Percentiles rank a stretch among this genome's conserved stretches.
These are phyloP conservation scores for Retiboletus flavoniger DNA, from an alignment of 1,284 basidiomycete genomes.

Conservation along the genomic window DNA sequence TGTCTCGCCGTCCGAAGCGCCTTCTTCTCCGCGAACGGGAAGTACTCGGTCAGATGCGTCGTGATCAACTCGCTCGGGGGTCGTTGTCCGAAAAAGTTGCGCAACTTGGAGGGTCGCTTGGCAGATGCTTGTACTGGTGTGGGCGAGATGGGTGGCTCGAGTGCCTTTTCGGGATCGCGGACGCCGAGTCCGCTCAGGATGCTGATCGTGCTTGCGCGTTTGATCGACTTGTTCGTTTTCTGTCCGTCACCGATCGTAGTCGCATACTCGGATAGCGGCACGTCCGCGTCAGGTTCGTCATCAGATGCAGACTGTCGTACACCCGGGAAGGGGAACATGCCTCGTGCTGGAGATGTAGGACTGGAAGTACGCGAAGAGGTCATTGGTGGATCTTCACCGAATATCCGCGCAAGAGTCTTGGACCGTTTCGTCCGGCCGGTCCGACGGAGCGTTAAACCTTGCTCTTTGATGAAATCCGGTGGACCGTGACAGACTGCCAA, in stretches of 20 bases:
- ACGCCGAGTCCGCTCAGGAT: slow-evolving; percentile 92
- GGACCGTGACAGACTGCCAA: slow-evolving; percentile 84
- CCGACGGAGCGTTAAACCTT: slow-evolving; percentile 75
- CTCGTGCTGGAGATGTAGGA: slow-evolving; percentile 37
- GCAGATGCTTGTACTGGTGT: slow-evolving; percentile 28
- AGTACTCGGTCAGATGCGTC: slow-evolving; percentile 94
- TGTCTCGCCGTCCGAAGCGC: slow-evolving; percentile 82
- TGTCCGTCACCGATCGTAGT: slow-evolving; percentile 10
- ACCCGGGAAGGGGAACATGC: slow-evolving; percentile 14
- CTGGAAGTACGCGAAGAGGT: slow-evolving; percentile 25
- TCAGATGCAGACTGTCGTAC: slow-evolving; percentile 28
- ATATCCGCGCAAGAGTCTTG: slow-evolving; percentile 53
- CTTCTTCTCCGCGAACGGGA: slow-evolving; percentile 91
- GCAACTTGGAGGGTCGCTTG: slow-evolving; percentile 69
- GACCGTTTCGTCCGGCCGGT: slow-evolving; percentile 42
- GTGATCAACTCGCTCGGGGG: slow-evolving; percentile 97
- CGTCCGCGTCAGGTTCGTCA: slow-evolving; percentile 44
- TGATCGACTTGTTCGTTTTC: slow-evolving; percentile 63
- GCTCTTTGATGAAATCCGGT: slow-evolving; percentile 78
- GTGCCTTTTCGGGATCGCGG: slow-evolving; percentile 62
- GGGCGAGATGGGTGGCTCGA: slow-evolving; percentile 50
- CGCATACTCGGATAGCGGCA: slow-evolving; percentile 30
- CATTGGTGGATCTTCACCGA: slow-evolving; percentile 51
- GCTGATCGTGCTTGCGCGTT: slow-evolving; percentile 92
- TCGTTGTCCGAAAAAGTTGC: slow-evolving; percentile 98